phyloP scores from a whole-genome alignment of 192 early-diverging fungal species.

The Coemansia guatemalensis region DNA sequence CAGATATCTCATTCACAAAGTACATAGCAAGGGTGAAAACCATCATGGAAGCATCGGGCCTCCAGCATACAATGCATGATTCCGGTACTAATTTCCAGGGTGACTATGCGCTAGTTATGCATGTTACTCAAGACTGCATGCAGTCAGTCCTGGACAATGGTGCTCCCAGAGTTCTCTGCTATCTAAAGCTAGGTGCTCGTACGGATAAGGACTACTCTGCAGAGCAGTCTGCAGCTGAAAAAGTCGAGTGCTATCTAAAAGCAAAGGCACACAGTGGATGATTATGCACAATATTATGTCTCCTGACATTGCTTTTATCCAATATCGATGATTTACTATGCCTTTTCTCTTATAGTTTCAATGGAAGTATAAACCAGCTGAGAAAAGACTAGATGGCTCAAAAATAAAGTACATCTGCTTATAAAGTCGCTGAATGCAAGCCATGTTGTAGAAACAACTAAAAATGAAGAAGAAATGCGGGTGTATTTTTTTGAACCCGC shows the following conservation, averaged over 20 bases:
- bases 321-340: no score
- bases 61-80: conserved; percentile 53
- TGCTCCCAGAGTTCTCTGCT: conserved; percentile 46
- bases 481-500: no score
- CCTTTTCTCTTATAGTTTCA: no score
- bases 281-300: no score
- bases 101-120: conserved; percentile 36
- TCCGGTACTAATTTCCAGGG: conserved; percentile 51
- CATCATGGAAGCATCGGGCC: conserved; percentile 38
- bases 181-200: conserved; percentile 45
- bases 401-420: no score
- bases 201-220: conserved; percentile 41
- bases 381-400: no score
- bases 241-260: conserved; percentile 25
- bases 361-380: no score
- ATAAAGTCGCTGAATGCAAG: no score
- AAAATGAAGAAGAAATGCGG: no score
- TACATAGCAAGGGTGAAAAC: conserved; percentile 45
- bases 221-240: conserved; percentile 33
- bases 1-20: conserved; percentile 35
- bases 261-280: background rate
- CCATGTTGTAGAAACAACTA: no score
- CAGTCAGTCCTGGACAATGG: conserved; percentile 45
- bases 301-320: no score
- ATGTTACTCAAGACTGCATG: conserved; percentile 44